These are phyloP conservation scores for Wickerhamiella azyma DNA, from an alignment of 805 yeast species.

Conservation along the genomic window DNA sequence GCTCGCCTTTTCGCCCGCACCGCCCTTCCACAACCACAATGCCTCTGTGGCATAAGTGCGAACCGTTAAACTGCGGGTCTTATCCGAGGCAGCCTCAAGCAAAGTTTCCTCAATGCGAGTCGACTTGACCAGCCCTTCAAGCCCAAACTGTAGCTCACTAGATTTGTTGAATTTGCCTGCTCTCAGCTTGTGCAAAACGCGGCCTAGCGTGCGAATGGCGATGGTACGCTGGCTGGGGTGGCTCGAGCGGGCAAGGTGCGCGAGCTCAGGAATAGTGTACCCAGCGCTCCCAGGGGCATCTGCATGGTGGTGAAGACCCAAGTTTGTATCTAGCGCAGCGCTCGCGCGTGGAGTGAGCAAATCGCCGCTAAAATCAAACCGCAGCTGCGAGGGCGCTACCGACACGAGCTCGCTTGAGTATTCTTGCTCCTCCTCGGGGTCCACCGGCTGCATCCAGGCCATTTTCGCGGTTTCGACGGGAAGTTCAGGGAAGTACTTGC, in stretches of 20 bases:
- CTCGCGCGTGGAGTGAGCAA: slow-evolving; percentile 47
- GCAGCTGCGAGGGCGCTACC: slow-evolving; percentile 39
- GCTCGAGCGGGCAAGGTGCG: slow-evolving; percentile 63
- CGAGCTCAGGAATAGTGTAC: slow-evolving; percentile 71
- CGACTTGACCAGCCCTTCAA: slow-evolving; percentile 15
- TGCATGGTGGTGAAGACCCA: slow-evolving; percentile 86
- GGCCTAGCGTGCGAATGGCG: slow-evolving; percentile 75
- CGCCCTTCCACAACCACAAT: slow-evolving; percentile 15
- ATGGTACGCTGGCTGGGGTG: slow-evolving; percentile 76
- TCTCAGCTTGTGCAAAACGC: slow-evolving; percentile 72
- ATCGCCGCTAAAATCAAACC: slow-evolving; percentile 83
- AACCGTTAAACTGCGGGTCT: slow-evolving; percentile 20
- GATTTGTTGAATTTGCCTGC: slow-evolving; percentile 29
- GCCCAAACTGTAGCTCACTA: slow-evolving; percentile 26
- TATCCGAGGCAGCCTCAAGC: slow-evolving; percentile 18
- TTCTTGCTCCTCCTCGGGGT: slow-evolving; percentile 25
- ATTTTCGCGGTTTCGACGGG: slow-evolving; percentile 70
- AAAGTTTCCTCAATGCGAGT: slow-evolving; percentile 19
- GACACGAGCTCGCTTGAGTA: slow-evolving; percentile 38
- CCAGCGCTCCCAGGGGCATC: slow-evolving; percentile 85
- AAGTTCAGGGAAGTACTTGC: slow-evolving; percentile 77
- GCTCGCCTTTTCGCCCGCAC: too few species aligned
- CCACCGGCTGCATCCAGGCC: slow-evolving; percentile 81
- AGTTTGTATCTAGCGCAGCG: slow-evolving; percentile 35
- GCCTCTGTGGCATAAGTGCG: slow-evolving; percentile 21